Base-by-base conservation (phyloP, 176 grass and related monocot species). In the Triticum turgidum region DNA sequence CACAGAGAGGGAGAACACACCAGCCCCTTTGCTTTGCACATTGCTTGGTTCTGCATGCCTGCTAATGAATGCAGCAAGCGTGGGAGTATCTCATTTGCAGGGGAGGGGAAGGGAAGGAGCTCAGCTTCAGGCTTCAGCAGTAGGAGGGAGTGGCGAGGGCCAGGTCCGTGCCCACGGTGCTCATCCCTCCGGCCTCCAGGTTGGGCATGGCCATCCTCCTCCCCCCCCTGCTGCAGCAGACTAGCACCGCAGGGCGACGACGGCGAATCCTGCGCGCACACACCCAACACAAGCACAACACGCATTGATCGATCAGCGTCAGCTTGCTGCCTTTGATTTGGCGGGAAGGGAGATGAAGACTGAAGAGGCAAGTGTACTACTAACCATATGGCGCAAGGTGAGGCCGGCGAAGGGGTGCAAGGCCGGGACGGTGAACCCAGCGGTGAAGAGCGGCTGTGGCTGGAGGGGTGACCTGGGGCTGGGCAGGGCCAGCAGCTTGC, bases 131-230 rank as follows among this genome's bases (percentile, higher is more conserved):
- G 25, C 25, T 25, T 58, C 89, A 87, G 81, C 76, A 77, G 76
- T 69, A 81, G 62, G 84, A 92, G 21, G 93, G 93, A 66, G 89
- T 85, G 18, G 89, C 93, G 61, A 95, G 67, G 33, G 89, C 91
- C 81, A 95, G 89, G 25, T 95, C 93, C 7, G 91, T 95, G 89
- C 86, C 82, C 76, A 95, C 82, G 27, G 27, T 14, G 65, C 10
- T 74, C 39, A 90, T 65, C n/a, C 65, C 45, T 7, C 75, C 62
- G 38, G 54, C 65, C 4, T 90, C 86, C 82, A 52, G 39, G 12
- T 82, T 77, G 52, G 82, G 79, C 62, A 71, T 49, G 73, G 30
- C 39, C 69, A 45, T 86, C 75, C 88, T 86, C 69, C 86, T 92
- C 80, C 76, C 76, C 76, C 76, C 76, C 79, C 24, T 66, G 29